Base-by-base conservation (phyloP, 2,329 filamentous ascomycete species). In the Calonectria leucothoes region DNA sequence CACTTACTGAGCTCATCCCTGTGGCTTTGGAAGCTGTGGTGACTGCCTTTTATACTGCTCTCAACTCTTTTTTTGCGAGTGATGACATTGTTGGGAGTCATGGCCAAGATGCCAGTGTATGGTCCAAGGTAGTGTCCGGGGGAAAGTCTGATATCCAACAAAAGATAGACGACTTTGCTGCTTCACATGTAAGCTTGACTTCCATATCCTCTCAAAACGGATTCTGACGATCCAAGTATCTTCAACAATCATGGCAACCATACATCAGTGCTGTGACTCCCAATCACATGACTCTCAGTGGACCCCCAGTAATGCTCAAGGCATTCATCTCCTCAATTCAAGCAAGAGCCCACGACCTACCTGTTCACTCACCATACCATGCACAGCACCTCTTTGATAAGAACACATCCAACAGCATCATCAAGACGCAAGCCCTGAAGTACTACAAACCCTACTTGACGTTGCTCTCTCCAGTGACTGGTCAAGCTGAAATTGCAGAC, bases 191-290 rank as follows among this genome's bases (percentile, higher is more conserved):
- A 57, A 71, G 75, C 33, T 20, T 2, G 25, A 2, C 12, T 12
- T 31, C 12, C 3, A 23, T 4, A 7, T 14, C 17, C 2, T 37
- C 7, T 8, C 3, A 11, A 0, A 10, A 10, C 29, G 1, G 8
- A 10, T 1, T 15, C 66, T 73, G 37, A 77, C 37, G 25, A 3
- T 6, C 10, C 1, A 2, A 78, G 72, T 39, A 73, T 1, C 42
- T 78, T 4, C 65, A 68, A n/a, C 51, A 64, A 31, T 17, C 57
- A 42, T 76, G 69, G 57, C 27, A 55, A 6, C 76, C 76, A 0
- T 82, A 79, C 64, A 76, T 81, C 48, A 81, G 79, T n/a, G 80
- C 80, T 0, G 73, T 73, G 12, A 74, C 75, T 7, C 78, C 75
- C 12, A 75, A 69, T 17, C 73, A 71, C 57, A 29, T 76, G 20